Percentiles rank a stretch among this genome's conserved stretches.
These are phyloP conservation scores for Trichophaea hybrida DNA, from an alignment of 2,329 filamentous ascomycete species.

Conservation along the genomic window DNA sequence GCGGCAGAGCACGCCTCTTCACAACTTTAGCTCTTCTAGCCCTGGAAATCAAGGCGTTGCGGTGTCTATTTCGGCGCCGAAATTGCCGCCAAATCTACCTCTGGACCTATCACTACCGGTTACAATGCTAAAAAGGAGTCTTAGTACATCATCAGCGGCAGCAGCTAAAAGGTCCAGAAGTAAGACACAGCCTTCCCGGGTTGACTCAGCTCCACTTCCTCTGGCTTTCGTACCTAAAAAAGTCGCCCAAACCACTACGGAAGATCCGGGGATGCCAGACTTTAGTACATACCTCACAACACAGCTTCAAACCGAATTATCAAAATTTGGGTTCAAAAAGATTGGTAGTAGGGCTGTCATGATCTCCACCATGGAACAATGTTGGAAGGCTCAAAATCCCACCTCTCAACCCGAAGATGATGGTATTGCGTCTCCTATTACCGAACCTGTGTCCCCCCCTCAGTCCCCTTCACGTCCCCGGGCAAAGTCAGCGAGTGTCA, in stretches of 20 bases:
- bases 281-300: constrained; percentile 48
- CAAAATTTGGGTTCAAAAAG: constrained; percentile 56
- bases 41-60: too few species aligned
- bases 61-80: neutral
- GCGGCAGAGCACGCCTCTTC: neutral
- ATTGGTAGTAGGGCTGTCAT: constrained; percentile 53
- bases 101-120: neutral
- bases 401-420: too few species aligned
- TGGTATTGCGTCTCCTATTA: too few species aligned
- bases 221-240: neutral
- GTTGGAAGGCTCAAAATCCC: constrained; percentile 47
- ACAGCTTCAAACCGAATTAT: constrained; percentile 48
- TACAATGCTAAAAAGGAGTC: too few species aligned
- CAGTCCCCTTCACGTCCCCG: too few species aligned
- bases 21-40: neutral
- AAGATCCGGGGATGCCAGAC: constrained; percentile 36
- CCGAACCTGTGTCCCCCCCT: neutral
- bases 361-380: constrained; percentile 54
- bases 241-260: neutral
- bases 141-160: neutral
- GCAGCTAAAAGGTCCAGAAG: neutral
- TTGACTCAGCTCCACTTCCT: neutral
- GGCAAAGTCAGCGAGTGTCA: too few species aligned
- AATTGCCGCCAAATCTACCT: neutral
- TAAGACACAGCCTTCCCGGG: neutral